Conservation (phyloP, 1,284 basidiomycete genomes). For the Ustilago xerochloae region DNA sequence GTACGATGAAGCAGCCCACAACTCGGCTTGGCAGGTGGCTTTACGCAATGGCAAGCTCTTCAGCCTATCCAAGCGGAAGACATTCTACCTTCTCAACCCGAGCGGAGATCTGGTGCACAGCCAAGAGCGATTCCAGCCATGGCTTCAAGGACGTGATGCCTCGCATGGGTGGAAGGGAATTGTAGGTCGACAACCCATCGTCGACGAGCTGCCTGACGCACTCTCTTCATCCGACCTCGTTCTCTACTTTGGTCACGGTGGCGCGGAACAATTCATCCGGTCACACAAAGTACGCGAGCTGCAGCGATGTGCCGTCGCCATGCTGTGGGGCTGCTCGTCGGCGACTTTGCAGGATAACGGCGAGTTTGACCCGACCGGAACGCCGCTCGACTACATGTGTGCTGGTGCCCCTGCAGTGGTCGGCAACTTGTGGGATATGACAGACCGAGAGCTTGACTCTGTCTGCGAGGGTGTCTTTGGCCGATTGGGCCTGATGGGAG, state of each 20-base stretch:
- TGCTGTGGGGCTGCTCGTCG: slow-evolving; percentile 99
- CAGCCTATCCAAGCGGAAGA: slow-evolving; percentile 61
- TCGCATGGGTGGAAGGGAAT: slow-evolving; percentile 84
- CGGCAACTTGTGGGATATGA: slow-evolving; percentile 97
- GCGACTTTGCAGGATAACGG: slow-evolving; percentile 88
- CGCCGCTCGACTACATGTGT: slow-evolving; percentile 93
- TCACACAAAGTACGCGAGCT: slow-evolving; percentile 81
- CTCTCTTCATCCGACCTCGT: slow-evolving; percentile 58
- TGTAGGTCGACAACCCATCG: slow-evolving; percentile 74
- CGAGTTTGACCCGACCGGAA: slow-evolving; percentile 89
- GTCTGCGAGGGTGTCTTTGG: slow-evolving; percentile 86
- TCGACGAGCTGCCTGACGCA: slow-evolving; percentile 55
- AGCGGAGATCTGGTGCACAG: slow-evolving; percentile 88
- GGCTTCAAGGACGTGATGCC: slow-evolving; percentile 74
- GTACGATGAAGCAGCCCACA: neutral
- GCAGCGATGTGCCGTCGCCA: slow-evolving; percentile 84
- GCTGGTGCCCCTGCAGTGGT: slow-evolving; percentile 92
- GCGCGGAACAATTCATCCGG: slow-evolving; percentile 91
- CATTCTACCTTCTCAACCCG: slow-evolving; percentile 90
- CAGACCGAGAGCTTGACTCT: slow-evolving; percentile 94
- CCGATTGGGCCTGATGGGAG: slow-evolving; percentile 74
- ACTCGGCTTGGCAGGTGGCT: slow-evolving; percentile 37
- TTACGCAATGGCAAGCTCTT: slow-evolving; percentile 48
- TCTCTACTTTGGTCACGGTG: slow-evolving; percentile 92
- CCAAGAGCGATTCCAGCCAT: slow-evolving; percentile 81